Evolutionary conservation across 768 basidiomycete species (phyloP).

Genomic region (Rhizopogon sp.): DNA sequence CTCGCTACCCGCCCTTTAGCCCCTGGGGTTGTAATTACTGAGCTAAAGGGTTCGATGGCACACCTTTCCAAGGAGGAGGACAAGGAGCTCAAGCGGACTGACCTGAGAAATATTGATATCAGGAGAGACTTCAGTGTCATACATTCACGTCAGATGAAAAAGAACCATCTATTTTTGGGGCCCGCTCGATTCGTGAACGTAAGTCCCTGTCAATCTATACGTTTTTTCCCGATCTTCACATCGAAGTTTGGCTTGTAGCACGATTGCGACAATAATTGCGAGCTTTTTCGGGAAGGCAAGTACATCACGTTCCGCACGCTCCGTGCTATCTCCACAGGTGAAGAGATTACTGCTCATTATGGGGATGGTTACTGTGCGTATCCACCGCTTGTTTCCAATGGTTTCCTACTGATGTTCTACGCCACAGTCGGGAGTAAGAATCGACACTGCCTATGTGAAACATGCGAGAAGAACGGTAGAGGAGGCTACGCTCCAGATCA

Average conservation of each 20-base stretch:
- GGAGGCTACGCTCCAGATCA: slow-evolving; percentile 67
- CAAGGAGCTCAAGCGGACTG: slow-evolving; percentile 79
- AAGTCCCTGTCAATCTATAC: slow-evolving; percentile 27
- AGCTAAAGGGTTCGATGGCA: slow-evolving; percentile 88
- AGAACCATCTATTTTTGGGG: slow-evolving; percentile 86
- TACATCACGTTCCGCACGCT: slow-evolving; percentile 87
- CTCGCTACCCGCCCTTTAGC: slow-evolving; percentile 70
- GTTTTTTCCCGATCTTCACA: slow-evolving; percentile 1
- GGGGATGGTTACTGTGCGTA: slow-evolving; percentile 86
- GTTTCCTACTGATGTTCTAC: slow-evolving; percentile 15
- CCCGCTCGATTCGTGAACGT: slow-evolving; percentile 93
- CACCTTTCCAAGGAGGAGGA: slow-evolving; percentile 84
- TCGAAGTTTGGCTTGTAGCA: slow-evolving; percentile 47
- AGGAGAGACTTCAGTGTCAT: slow-evolving; percentile 89
- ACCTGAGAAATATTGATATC: slow-evolving; percentile 62
- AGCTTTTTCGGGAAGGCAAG: slow-evolving; percentile 82
- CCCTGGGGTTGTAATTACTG: slow-evolving; percentile 71
- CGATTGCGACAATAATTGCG: slow-evolving; percentile 86
- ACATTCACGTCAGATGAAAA: slow-evolving; percentile 87
- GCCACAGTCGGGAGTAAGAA: slow-evolving; percentile 59
- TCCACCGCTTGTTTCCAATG: slow-evolving; percentile 13
- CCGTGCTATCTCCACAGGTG: slow-evolving; percentile 70
- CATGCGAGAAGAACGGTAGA: slow-evolving; percentile 69
- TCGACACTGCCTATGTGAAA: slow-evolving; percentile 79
- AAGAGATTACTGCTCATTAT: slow-evolving; percentile 88